phyloP scores from a whole-genome alignment of 441 rosid genomes.

The Omphalea diandra region DNA sequence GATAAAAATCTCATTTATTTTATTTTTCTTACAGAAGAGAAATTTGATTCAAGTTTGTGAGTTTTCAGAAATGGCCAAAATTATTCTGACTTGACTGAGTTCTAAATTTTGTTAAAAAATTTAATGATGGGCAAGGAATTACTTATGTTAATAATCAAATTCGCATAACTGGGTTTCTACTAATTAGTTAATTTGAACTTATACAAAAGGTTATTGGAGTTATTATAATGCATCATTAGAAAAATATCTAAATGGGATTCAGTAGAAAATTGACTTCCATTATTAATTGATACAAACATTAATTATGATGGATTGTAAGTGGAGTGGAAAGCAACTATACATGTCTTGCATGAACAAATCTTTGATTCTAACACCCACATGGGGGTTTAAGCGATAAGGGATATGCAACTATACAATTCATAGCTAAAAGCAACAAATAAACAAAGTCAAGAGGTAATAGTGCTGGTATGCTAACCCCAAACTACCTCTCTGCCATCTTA shows the following conservation, averaged over 20 bases:
- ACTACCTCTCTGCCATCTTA: constrained; percentile 10
- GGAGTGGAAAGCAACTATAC: constrained; percentile 14
- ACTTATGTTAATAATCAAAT: not conserved
- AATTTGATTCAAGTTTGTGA: constrained; percentile 4
- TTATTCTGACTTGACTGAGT: not conserved
- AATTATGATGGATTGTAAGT: not conserved
- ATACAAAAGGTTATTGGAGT: not conserved
- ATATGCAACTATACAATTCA: constrained; percentile 6
- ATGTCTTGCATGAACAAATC: constrained; percentile 16
- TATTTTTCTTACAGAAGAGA: too few relatives aligned
- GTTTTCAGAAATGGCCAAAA: not conserved
- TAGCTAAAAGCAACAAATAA: constrained; percentile 12
- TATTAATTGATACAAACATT: not conserved
- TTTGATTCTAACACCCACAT: constrained; percentile 29
- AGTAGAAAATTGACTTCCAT: constrained; percentile 6
- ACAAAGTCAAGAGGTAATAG: constrained; percentile 8
- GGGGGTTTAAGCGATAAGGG: constrained; percentile 22
- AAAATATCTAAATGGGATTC: not conserved
- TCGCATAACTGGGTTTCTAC: not conserved
- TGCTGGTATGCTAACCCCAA: constrained; percentile 27
- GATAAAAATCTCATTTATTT: not conserved
- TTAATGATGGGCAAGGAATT: not conserved
- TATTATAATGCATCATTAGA: not conserved
- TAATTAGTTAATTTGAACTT: not conserved
- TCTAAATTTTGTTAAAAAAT: not conserved